These are phyloP conservation scores for Hygrophoropsis aurantiaca DNA, from an alignment of 768 basidiomycete genomes.

Conservation along the genomic window DNA sequence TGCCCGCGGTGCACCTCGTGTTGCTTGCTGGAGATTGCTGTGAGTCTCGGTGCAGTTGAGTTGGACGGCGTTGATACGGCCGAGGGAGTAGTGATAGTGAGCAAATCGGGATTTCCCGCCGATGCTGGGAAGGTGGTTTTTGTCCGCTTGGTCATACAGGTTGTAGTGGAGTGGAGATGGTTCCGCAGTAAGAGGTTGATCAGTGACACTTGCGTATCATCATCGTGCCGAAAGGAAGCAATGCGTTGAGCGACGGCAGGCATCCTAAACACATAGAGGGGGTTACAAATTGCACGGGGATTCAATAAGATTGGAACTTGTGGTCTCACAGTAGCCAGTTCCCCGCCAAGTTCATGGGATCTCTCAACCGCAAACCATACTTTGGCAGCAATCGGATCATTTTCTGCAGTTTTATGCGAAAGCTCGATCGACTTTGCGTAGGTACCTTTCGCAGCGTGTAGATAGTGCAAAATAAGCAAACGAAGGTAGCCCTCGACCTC, in stretches of 20 bases:
- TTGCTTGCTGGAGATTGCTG: conserved; percentile 88
- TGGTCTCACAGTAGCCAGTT: conserved; percentile 80
- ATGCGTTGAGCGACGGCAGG: conserved; percentile 90
- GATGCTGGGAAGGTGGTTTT: conserved; percentile 89
- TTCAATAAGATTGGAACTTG: conserved; percentile 38
- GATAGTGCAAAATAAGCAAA: conserved; percentile 76
- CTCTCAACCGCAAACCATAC: conserved; percentile 94
- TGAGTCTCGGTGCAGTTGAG: conserved; percentile 92
- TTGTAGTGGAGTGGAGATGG: conserved; percentile 87
- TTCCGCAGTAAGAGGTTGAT: conserved; percentile 86
- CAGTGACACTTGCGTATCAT: conserved; percentile 87
- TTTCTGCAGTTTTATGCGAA: conserved; percentile 70
- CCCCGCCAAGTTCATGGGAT: conserved; percentile 77
- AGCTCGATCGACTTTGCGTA: conserved; percentile 68
- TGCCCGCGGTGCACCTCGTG: conserved; percentile 84
- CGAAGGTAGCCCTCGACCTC: conserved; percentile 92
- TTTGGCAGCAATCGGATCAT: conserved; percentile 91
- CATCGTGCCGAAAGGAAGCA: conserved; percentile 85
- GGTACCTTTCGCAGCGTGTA: conserved; percentile 58
- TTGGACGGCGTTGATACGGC: conserved; percentile 91
- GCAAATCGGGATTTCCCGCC: conserved; percentile 88
- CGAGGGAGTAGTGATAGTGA: conserved; percentile 91
- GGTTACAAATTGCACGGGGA: conserved; percentile 4
- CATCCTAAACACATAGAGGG: conserved; percentile 40
- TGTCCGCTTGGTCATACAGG: conserved; percentile 95